Percentiles rank a stretch among this genome's conserved stretches.
Evolutionary conservation across 805 yeast species (phyloP).

Genomic region (Yamadazyma insecticola): DNA sequence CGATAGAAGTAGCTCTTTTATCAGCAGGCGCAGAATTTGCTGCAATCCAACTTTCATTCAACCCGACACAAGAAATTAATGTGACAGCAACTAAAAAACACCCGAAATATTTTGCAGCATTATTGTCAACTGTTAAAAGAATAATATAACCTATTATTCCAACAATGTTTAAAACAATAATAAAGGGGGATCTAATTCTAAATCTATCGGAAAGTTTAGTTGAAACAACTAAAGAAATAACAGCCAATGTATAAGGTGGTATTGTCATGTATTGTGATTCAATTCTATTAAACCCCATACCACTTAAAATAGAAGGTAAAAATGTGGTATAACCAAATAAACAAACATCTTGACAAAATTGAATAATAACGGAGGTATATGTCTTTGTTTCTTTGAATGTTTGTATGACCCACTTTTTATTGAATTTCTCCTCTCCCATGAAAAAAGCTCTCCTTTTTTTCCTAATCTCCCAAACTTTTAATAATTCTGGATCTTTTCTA

Average conservation of each 20-base stretch:
- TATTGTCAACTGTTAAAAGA: constrained; percentile 20
- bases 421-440: constrained; percentile 26
- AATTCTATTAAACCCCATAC: constrained; percentile 21
- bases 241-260: constrained; percentile 35
- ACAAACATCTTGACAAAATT: constrained; percentile 40
- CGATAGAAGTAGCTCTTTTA: constrained; percentile 40
- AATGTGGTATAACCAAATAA: constrained; percentile 41
- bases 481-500: constrained; percentile 33
- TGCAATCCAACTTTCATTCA: constrained; percentile 42
- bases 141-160: constrained; percentile 30
- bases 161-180: constrained; percentile 17
- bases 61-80: constrained; percentile 32
- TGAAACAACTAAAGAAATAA: constrained; percentile 16
- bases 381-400: constrained; percentile 31
- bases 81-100: constrained; percentile 30
- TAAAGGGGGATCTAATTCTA: constrained; percentile 26
- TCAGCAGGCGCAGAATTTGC: constrained; percentile 38
- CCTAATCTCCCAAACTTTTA: constrained; percentile 29
- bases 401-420: constrained; percentile 23
- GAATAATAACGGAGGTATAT: constrained; percentile 30
- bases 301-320: constrained; percentile 35
- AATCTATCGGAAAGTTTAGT: constrained; percentile 24
- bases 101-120: constrained; percentile 33
- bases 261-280: constrained; percentile 37
- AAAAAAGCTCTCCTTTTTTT: constrained; percentile 28